phyloP scores from a whole-genome alignment of 2,329 filamentous ascomycete species.

The Nemania serpens region DNA sequence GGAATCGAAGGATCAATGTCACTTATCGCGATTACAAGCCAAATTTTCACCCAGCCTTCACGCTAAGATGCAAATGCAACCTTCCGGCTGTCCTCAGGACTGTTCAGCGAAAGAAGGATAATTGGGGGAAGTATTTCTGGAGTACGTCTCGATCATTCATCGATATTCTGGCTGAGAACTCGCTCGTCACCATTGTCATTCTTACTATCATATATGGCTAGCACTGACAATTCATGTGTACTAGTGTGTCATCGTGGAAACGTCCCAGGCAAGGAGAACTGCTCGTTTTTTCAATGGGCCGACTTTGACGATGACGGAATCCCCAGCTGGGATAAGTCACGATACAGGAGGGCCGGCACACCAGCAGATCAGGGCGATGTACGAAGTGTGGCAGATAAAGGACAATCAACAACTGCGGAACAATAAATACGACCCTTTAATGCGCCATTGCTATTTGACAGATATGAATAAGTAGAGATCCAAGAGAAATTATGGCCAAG shows the following conservation, averaged over 20 bases:
- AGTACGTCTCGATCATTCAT: slow-evolving; percentile 43
- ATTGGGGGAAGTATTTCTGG: slow-evolving; percentile 84
- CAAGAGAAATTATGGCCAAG: not conserved
- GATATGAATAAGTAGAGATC: not conserved
- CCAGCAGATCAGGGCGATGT: not conserved
- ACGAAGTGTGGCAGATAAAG: not conserved
- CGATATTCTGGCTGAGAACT: not conserved
- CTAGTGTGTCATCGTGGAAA: slow-evolving; percentile 77
- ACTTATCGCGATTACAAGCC: slow-evolving; percentile 89
- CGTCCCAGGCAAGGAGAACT: slow-evolving; percentile 69
- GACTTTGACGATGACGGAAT: slow-evolving; percentile 85
- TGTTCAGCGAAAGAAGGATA: slow-evolving; percentile 78
- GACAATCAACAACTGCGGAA: not conserved
- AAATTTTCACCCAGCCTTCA: slow-evolving; percentile 75
- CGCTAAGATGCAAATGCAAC: slow-evolving; percentile 76
- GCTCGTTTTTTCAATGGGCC: slow-evolving; percentile 83
- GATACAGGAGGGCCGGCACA: slow-evolving; percentile 32
- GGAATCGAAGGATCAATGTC: slow-evolving; percentile 84
- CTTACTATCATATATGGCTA: not conserved
- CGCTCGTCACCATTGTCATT: not conserved
- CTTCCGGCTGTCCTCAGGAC: slow-evolving; percentile 73
- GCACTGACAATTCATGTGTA: slow-evolving; percentile 7
- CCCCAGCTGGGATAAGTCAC: slow-evolving; percentile 62
- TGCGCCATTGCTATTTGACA: not conserved
- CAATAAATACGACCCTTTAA: not conserved